Conservation (phyloP, 768 basidiomycete genomes). For the Trametes maxima region DNA sequence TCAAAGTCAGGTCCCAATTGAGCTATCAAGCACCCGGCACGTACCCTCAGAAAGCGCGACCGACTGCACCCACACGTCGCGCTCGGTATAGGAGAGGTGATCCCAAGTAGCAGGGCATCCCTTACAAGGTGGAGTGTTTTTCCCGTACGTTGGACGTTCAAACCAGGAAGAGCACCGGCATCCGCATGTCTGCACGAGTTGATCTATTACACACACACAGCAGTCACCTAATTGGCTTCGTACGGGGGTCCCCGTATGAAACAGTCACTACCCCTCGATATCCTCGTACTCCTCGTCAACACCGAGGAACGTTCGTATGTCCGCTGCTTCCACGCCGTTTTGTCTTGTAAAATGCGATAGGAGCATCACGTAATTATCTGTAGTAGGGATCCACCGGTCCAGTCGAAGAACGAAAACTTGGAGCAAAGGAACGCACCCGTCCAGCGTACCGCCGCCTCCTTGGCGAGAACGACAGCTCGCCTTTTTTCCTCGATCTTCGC, state of each 20-base stretch:
- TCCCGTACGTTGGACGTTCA: too few species aligned
- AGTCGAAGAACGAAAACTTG: too few species aligned
- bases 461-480: slow-evolving; percentile 71
- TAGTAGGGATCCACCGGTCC: background rate
- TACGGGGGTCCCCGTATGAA: too few species aligned
- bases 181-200: too few species aligned
- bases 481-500: slow-evolving; percentile 76
- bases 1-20: too few species aligned
- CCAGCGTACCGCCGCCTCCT: slow-evolving; percentile 84
- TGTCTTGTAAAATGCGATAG: slow-evolving; percentile 68
- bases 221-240: background rate
- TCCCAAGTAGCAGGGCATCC: too few species aligned
- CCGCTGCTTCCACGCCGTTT: slow-evolving; percentile 56
- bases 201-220: too few species aligned
- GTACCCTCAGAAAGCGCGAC: too few species aligned
- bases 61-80: too few species aligned
- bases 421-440: slow-evolving; percentile 65
- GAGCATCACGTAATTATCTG: slow-evolving; percentile 73
- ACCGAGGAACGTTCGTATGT: slow-evolving; percentile 66
- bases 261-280: slow-evolving; percentile 33
- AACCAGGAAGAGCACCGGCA: background rate
- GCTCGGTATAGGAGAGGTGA: too few species aligned
- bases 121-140: too few species aligned
- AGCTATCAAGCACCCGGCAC: too few species aligned
- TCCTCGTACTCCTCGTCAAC: slow-evolving; percentile 80